Conservation (phyloP, 805 yeast genomes). For the Barnettozyma salicaria region DNA sequence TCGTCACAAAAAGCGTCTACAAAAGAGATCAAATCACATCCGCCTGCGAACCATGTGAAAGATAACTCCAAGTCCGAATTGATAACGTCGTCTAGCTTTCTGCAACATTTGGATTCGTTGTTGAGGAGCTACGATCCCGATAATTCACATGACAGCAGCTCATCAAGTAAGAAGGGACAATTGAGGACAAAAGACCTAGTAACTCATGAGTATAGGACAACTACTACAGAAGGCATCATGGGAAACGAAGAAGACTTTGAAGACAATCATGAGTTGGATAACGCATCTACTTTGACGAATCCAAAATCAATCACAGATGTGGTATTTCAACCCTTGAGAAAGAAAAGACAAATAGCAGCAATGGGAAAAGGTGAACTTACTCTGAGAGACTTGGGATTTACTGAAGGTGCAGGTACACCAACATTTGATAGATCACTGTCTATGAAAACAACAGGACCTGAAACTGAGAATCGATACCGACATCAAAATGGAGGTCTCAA, state of each 20-base stretch:
- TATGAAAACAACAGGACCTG: background rate
- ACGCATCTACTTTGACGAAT: background rate
- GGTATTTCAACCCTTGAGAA: constrained; percentile 37
- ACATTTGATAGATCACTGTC: constrained; percentile 4
- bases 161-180: no score
- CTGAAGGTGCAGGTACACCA: constrained; percentile 5
- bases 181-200: no score
- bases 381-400: constrained; percentile 29
- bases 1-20: background rate
- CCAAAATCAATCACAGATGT: constrained; percentile 25
- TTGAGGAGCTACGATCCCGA: constrained; percentile 15
- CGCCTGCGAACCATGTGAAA: constrained; percentile 1
- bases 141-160: no score
- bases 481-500: background rate
- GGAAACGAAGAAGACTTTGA: constrained; percentile 10
- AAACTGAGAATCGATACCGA: background rate
- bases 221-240: no score
- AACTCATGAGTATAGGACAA: no score
- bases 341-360: constrained; percentile 44
- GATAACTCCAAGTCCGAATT: no score
- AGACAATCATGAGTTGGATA: constrained; percentile 5
- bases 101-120: constrained; percentile 32
- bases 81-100: constrained; percentile 1
- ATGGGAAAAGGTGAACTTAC: constrained; percentile 51
- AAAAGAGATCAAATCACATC: constrained; percentile 9